Evolutionary conservation across 495 filamentous ascomycete genomes (phyloP), one percentile per base, ranked within the genome.

Genomic region (Annulohypoxylon bovei): DNA sequence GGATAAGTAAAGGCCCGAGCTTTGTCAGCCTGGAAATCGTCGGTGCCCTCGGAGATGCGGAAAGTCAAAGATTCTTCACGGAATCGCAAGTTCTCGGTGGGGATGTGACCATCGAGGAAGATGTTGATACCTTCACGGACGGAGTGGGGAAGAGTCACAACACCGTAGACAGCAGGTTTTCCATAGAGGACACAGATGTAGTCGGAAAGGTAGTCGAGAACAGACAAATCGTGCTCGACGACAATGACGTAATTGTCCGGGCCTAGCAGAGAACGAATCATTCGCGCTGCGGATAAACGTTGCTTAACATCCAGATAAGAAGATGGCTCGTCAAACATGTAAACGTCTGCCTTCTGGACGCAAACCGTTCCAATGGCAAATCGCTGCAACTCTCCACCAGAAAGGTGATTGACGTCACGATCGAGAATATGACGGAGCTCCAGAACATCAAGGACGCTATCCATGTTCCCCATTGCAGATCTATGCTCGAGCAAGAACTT

Each of bases 101-200:
- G 95, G 47, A 98, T 97, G 78, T 98, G 91, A 69, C 95, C 95
- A 75, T 99, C 95, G 28, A 99, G 85, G 89, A 99, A 99, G 80
- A 98, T 98, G 82, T 99, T 99, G 88, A 99, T 99, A 75, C 95
- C 95, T 88, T 99, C 96, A 71, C 95, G 93, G 50, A 98, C 96
- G 1, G 95, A 98, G 63, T 94, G 85, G 47, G 95, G 95, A 44
- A 98, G 85, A 23, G 95, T 98, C n/a, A 99, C 96, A 9, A 99
- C 95, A 89, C 95, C 95, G 69, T 98, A 99, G 53, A 95, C 91
- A 33, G 95, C 95, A 27, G 95, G 96, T 77, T 90, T 89, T 62
- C 95, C 96, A 76, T 99, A 99, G 20, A 99, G 89, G 58, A 97
- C 92, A 77, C 96, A 98, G 77, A 99, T 93, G 79, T 95, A 98